These are phyloP conservation scores for Cocos nucifera DNA, from an alignment of 176 grass and related monocot genomes.

Conservation along the genomic window DNA sequence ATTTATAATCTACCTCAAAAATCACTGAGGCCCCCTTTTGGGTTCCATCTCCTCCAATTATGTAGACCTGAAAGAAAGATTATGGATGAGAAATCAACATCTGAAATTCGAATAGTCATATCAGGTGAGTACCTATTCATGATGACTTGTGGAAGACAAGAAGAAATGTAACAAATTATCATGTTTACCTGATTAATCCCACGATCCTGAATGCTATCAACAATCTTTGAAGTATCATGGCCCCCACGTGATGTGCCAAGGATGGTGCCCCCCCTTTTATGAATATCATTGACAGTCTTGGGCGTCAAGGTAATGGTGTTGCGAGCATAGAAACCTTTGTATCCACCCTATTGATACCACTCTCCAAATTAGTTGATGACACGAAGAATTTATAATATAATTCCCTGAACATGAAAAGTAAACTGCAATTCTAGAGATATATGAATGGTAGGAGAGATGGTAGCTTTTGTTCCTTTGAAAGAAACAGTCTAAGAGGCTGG, in stretches of 20 bases:
- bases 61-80: slow-evolving; percentile 43
- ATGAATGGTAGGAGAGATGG: too few species aligned
- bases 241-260: slow-evolving; percentile 86
- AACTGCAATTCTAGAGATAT: too few species aligned
- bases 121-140: too few species aligned
- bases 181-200: slow-evolving; percentile 64
- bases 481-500: too few species aligned
- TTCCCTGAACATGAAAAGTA: too few species aligned
- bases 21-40: slow-evolving; percentile 83
- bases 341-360: slow-evolving; percentile 64
- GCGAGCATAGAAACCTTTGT: slow-evolving; percentile 83
- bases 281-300: slow-evolving; percentile 73
- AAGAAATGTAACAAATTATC: background rate
- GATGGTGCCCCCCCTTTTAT: slow-evolving; percentile 90
- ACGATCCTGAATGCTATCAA: slow-evolving; percentile 82
- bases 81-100: background rate
- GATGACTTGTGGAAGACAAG: too few species aligned
- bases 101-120: too few species aligned
- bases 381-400: too few species aligned
- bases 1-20: slow-evolving; percentile 52
- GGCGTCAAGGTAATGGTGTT: slow-evolving; percentile 69
- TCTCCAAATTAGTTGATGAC: slow-evolving; percentile 11
- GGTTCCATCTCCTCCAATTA: slow-evolving; percentile 92
- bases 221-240: slow-evolving; percentile 81
- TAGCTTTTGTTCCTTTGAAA: too few species aligned